Percentiles rank a stretch among this genome's conserved stretches.
phyloP scores from a whole-genome alignment of 345 rosid species.

The Salix caprea region DNA sequence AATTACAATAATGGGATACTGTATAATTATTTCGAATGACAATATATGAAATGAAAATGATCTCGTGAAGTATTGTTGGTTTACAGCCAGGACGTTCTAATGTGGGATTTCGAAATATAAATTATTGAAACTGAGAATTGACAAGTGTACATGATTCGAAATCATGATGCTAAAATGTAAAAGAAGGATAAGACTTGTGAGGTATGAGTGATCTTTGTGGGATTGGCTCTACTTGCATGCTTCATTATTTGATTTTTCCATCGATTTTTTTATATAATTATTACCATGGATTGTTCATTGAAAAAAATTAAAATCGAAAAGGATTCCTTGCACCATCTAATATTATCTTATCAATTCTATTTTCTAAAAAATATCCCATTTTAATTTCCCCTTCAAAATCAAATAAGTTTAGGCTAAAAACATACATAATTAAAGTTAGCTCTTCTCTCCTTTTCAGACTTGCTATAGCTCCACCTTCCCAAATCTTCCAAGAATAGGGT shows the following conservation, averaged over 20 bases:
- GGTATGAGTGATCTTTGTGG: not conserved
- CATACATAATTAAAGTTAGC: not conserved
- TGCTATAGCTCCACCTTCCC: too few relatives aligned
- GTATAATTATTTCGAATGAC: not conserved
- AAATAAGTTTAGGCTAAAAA: not conserved
- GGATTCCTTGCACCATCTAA: not conserved
- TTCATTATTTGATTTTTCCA: not conserved
- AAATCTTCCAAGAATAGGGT: not conserved
- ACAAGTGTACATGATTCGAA: constrained; percentile 2
- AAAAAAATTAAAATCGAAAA: not conserved
- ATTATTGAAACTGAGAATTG: constrained; percentile 3
- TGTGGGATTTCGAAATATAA: not conserved
- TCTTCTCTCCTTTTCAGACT: not conserved
- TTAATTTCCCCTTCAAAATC: too few relatives aligned
- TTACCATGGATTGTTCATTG: not conserved
- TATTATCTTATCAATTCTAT: not conserved
- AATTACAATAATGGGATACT: constrained; percentile 1
- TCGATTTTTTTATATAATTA: not conserved
- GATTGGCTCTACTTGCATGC: constrained; percentile 8
- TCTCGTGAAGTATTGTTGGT: not conserved
- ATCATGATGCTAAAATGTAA: not conserved
- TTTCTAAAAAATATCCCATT: too few relatives aligned
- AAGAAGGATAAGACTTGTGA: not conserved
- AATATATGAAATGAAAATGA: not conserved
- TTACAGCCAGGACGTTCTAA: not conserved